Evolutionary conservation across 352 stramenopile genomes (phyloP), one percentile per base, ranked within the genome.

Genomic region (Globisporangium paroecandrum): DNA sequence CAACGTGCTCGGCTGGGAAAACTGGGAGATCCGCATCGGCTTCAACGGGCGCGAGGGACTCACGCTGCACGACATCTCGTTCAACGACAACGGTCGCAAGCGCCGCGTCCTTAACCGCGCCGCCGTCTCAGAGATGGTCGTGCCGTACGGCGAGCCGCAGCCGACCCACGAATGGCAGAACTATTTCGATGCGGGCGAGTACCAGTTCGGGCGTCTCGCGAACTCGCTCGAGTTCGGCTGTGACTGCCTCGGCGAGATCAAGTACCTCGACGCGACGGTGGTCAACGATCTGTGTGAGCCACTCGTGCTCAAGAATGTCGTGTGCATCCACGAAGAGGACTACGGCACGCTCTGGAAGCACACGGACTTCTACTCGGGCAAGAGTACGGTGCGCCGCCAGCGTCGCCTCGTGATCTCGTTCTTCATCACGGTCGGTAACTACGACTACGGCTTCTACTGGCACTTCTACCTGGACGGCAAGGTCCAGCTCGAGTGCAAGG

Each of bases 291-390:
- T 76, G 4, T 78, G 87, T 10, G 67, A 89, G 55, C 82, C 83
- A 0, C 49, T 83, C n/a, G 54, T 75, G 32, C 71, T 88, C 53
- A 84, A 86, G 64, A 91, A 91, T 55, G 87, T 75, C 0, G 75
- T 95, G 38, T 95, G 84, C 70, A 92, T 94, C 77, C 86, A 95
- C 71, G 86, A 95, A 67, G 86, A 95, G 67, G 88, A 95, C 76
- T 74, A 76, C 15, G 86, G 88, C 8, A 75, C 90, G 43, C 72
- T 91, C 15, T 93, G 80, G 81, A 97, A 95, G 70, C 89, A 97
- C 73, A 82, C 77, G 3, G 76, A 85, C 56, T 60, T 75, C 46
- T 68, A 75, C 55, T 69, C 68, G 32, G 71, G 71, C 6, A 74
- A 51, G 3, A 64, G 74, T 20, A 72, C 71, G 3, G 89, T 95